Conservation (phyloP, 345 rosid species). For the Populus simonii region DNA sequence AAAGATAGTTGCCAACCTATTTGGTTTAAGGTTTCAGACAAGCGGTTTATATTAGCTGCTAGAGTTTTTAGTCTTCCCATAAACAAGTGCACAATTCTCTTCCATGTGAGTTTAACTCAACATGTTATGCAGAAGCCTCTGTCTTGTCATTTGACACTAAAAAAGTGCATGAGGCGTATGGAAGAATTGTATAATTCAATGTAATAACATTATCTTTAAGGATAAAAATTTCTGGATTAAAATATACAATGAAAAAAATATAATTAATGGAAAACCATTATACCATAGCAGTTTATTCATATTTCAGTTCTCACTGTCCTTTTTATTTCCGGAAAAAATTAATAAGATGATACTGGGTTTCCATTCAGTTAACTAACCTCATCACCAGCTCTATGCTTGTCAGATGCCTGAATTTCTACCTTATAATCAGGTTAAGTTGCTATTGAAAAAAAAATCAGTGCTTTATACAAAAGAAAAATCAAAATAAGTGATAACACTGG, state of each 20-base stretch:
- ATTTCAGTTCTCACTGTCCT: background rate
- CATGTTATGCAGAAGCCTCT: background rate
- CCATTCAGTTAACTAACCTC: background rate
- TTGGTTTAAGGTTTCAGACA: background rate
- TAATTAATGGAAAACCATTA: background rate
- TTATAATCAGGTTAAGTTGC: background rate
- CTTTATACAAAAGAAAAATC: background rate
- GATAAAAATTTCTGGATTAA: background rate
- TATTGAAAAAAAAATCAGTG: background rate
- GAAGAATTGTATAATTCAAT: background rate
- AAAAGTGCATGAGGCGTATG: background rate
- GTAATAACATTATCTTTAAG: background rate
- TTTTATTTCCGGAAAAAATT: background rate
- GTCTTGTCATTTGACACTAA: background rate
- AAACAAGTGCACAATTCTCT: slow-evolving; percentile 2
- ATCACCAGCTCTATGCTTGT: background rate
- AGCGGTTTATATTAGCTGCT: background rate
- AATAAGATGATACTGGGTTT: background rate
- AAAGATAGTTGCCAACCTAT: background rate
- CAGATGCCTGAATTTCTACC: background rate
- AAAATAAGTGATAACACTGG: background rate
- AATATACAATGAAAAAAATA: background rate
- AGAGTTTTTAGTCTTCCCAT: background rate
- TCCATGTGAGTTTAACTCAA: slow-evolving; percentile 5
- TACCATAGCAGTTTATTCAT: background rate